Percentiles rank a stretch among this genome's conserved stretches.
Evolutionary conservation across 495 filamentous ascomycete genomes (phyloP).

Genomic region (Friedmanniomyces simplex): DNA sequence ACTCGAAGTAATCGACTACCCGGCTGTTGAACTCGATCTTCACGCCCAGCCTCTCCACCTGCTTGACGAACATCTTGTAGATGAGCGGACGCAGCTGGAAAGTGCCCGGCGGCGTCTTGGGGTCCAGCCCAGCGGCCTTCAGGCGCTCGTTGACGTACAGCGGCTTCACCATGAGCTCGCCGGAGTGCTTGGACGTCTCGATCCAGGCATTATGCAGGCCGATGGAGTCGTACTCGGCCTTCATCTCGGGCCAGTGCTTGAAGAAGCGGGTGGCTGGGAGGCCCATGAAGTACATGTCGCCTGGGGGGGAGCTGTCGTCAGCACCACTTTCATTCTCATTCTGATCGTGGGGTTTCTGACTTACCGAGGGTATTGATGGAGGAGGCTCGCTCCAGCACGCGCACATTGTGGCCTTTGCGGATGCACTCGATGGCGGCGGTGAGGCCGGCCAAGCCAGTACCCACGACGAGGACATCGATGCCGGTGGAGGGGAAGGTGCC

Average conservation of each 20-base stretch:
- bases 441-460: slow-evolving; percentile 53
- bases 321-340: too few species aligned
- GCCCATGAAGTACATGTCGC: slow-evolving; percentile 21
- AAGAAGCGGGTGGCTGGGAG: slow-evolving; percentile 15
- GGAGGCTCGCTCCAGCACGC: slow-evolving; percentile 41
- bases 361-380: slow-evolving; percentile 25
- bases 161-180: slow-evolving; percentile 18
- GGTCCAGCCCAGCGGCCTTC: slow-evolving; percentile 13
- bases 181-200: slow-evolving; percentile 18
- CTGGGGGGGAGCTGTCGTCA: neutral
- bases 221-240: slow-evolving; percentile 15
- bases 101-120: slow-evolving; percentile 30
- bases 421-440: slow-evolving; percentile 54
- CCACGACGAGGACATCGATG: slow-evolving; percentile 51
- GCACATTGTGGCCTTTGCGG: slow-evolving; percentile 54
- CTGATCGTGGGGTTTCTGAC: too few species aligned
- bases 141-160: slow-evolving; percentile 18
- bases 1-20: slow-evolving; percentile 43
- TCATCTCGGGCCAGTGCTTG: slow-evolving; percentile 22
- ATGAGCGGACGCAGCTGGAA: slow-evolving; percentile 41
- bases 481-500: slow-evolving; percentile 33
- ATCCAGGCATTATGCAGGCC: slow-evolving; percentile 13
- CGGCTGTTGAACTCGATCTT: slow-evolving; percentile 43
- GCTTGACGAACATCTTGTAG: slow-evolving; percentile 46
- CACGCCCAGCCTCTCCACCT: slow-evolving; percentile 41